Percentiles rank a stretch among this genome's conserved stretches.
Evolutionary conservation across 2,329 filamentous ascomycete species (phyloP).

Genomic region (Colletotrichum salicis): DNA sequence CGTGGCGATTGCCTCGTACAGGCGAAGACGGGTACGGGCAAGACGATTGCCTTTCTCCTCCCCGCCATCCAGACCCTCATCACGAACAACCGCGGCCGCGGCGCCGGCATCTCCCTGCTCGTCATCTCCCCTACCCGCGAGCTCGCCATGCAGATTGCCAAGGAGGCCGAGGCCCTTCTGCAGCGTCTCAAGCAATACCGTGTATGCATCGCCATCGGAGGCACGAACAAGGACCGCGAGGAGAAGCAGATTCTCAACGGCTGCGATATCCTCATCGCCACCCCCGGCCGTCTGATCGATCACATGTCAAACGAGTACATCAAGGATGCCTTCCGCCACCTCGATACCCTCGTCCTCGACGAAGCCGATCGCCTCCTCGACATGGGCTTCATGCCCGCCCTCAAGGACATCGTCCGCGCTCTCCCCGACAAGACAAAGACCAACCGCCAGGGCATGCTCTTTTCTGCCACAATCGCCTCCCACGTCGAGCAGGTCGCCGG

Average conservation of each 20-base stretch:
- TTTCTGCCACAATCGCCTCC: conserved; percentile 83
- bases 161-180: conserved; percentile 77
- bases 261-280: conserved; percentile 84
- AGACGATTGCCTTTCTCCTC: conserved; percentile 84
- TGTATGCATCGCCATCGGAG: conserved; percentile 83
- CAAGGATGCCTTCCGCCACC: conserved; percentile 70
- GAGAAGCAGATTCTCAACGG: conserved; percentile 76
- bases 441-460: conserved; percentile 79
- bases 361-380: conserved; percentile 86
- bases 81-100: conserved; percentile 46
- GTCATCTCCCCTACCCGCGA: conserved; percentile 78
- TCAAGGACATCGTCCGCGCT: conserved; percentile 79
- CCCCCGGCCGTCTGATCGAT: conserved; percentile 81
- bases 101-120: conserved; percentile 65
- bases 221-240: conserved; percentile 78
- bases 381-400: conserved; percentile 82
- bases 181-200: conserved; percentile 79
- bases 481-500: conserved; percentile 82
- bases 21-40: conserved; percentile 88
- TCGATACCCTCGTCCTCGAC: conserved; percentile 85
- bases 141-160: conserved; percentile 75
- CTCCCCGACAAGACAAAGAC: conserved; percentile 71
- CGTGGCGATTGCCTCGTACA: conserved; percentile 73
- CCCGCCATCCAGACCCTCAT: conserved; percentile 85
- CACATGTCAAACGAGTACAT: conserved; percentile 80